Evolutionary conservation across 1,284 basidiomycete genomes (phyloP), one percentile per base, ranked within the genome.

Genomic region (Austroboletus rostrupii): DNA sequence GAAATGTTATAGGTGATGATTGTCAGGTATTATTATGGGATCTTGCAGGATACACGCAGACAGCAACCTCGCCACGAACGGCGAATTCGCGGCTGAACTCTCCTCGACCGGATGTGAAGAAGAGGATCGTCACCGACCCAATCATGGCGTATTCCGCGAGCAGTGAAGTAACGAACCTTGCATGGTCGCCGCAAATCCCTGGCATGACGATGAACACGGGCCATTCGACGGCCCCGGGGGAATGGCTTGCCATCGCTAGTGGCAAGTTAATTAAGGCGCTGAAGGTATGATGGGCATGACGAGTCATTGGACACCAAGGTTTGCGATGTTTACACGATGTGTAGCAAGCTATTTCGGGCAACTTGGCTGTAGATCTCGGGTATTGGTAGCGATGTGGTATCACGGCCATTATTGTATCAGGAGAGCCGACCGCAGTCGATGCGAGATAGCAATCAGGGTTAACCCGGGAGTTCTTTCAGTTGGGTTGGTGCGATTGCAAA

Each of bases 11-110:
- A 95, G 93, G 84, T 53, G 94, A 97, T 68, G 93, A 97, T 70
- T 89, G 87, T 56, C 93, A 96, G 68, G 75, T 96, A 11, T 74
- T 97, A 11, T 69, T 97, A 12, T 97, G 93, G 88, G 93, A 97
- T 67, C 77, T 96, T 19, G 73, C 81, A 40, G 72, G 75, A 38
- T 77, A 84, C 59, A 82, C 79, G 1, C 80, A 82, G 54, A 72
- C 76, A 16, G 74, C 80, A 9, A 72, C 80, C 20, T 85, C 82
- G 21, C 83, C 83, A 32, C 76, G 82, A 36, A 77, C 79, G 55
- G 71, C 84, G 50, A 76, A 80, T 53, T 79, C 85, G 43, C 78
- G 81, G n/a, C 69, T 85, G 52, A 88, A 82, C 67, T 89, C 81
- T 41, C 85, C 80, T 46, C 76, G 79, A 45, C 85, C 87, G 40